Evolutionary conservation across 257 asterid species (phyloP), one percentile per base, ranked within the genome.

Genomic region (Petunia axillaris): DNA sequence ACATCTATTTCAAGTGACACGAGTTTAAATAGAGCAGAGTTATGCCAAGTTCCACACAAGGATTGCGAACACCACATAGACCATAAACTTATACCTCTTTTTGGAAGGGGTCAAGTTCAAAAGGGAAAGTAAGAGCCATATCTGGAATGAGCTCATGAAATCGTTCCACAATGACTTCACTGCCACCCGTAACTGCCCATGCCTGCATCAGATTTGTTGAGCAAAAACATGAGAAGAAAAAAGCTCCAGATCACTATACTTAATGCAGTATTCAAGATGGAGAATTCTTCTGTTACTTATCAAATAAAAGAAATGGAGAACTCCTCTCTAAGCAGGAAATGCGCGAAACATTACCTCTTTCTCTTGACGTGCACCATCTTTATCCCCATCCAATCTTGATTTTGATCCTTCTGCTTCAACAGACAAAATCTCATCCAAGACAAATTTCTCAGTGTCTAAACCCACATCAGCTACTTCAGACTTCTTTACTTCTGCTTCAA

Each of bases 91-190:
- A 68, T 93, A 95, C 99, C 99, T 96, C 97, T 82, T 96, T 94
- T 66, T 96, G 99, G 85, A 96, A 96, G 75, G 97, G 89, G 85
- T 96, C 99, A 58, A 96, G 96, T 89, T 93, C 96, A 82, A 96
- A 96, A 5, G 99, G 96, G 88, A 92, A 96, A 80, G 84, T 78
- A 80, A 93, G 97, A 8, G 98, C 99, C 98, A 92, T 89, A 82
- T 96, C 99, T 66, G 99, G 99, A 83, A 96, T 91, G 83, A 96
- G 97, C 81, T 91, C 96, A 77, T 89, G 83, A 86, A 96, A 96
- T 55, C 86, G 84, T 80, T 91, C 91, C 25, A 88, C 93, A 65
- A 96, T 92, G 82, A 86, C 89, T 81, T 89, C 93, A 82, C 87
- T 83, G 58, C 82, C 89, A 80, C 92, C 96, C 64, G 81, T 83